Base-by-base conservation (phyloP, 192 early-diverging fungal species). In the Gamsiella multidivaricata region DNA sequence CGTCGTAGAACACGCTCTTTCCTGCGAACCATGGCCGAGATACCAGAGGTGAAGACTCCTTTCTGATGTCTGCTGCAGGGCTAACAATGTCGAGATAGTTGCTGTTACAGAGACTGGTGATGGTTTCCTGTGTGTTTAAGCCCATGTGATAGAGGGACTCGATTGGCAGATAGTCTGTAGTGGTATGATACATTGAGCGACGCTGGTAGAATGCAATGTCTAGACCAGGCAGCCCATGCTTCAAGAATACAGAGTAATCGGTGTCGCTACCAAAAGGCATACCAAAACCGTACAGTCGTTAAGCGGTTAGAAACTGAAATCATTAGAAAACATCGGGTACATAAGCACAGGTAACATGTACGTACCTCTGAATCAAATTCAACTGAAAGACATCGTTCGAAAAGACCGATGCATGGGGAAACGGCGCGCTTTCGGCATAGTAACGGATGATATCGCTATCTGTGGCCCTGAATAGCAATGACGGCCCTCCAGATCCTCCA, bases 401-500 rank as follows among this genome's bases (percentile, higher is more conserved):
- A 47, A 92, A 65, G 4, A 88, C 84, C 49, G 85, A 86, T 7
- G 85, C 88, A 53, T 85, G 84, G 17, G 88, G 86, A 39, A 65
- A 46, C 2, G 74, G 75, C n/a, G 87, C 83, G 50, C 84, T 78
- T 14, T 88, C 86, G n/a, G 84, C 81, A 14, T 78, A 76, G 18
- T 81, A 51, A 25, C 75, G 62, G n/a, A 85, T 56, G 28, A 79
- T 71, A 20, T 76, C 61, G 31, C 54, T 49, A 29, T 81, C 71
- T 54, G 65, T 64, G 17, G 53, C 73, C 50, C 91, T 80, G 66
- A 91, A 92, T 15, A 92, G 67, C 50, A 87, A 72, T 11, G 90
- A 87, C n/a, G 87, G 88, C 25, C 91, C 91, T 15, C 91, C 91
- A 31, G 88, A 87, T 36, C 90, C 90, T 31, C 85, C 90, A 9